A percentile compares a stretch with the other conserved stretches of the same genome.
Evolutionary conservation across 176 grass and related monocot species (phyloP).

Genomic region (Bromus sterilis): DNA sequence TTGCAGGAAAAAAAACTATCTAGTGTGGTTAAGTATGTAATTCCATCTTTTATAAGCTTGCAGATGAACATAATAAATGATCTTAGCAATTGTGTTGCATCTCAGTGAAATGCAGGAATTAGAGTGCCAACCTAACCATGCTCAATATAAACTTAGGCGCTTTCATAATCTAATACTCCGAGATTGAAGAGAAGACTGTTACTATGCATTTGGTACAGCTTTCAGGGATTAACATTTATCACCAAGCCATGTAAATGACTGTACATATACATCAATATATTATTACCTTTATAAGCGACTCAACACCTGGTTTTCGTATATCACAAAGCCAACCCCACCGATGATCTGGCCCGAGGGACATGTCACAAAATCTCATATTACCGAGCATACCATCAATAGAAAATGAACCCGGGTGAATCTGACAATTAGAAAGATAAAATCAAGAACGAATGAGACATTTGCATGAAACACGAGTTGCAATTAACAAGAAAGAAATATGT

Average conservation of each 20-base stretch:
- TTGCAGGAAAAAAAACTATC: background rate
- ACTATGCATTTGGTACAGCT: background rate
- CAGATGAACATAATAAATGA: background rate
- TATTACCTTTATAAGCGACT: constrained; percentile 95
- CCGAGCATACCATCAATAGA: constrained; percentile 83
- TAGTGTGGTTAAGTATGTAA: background rate
- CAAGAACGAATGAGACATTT: background rate
- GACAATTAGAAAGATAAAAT: background rate
- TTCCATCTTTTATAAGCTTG: background rate
- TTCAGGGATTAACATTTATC: background rate
- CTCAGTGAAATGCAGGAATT: background rate
- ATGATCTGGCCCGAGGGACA: constrained; percentile 92
- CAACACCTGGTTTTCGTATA: constrained; percentile 71
- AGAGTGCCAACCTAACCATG: background rate
- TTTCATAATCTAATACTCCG: constrained; percentile 1
- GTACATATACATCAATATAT: background rate
- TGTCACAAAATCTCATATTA: constrained; percentile 94
- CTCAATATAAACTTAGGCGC: background rate
- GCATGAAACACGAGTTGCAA: background rate
- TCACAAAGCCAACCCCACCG: constrained; percentile 93
- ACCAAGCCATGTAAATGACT: background rate
- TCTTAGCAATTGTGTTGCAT: background rate
- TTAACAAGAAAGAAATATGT: background rate
- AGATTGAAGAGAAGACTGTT: background rate
- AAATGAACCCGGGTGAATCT: constrained; percentile 92